Evolutionary conservation across 2,329 filamentous ascomycete species (phyloP).

Genomic region (Onygena corvina): DNA sequence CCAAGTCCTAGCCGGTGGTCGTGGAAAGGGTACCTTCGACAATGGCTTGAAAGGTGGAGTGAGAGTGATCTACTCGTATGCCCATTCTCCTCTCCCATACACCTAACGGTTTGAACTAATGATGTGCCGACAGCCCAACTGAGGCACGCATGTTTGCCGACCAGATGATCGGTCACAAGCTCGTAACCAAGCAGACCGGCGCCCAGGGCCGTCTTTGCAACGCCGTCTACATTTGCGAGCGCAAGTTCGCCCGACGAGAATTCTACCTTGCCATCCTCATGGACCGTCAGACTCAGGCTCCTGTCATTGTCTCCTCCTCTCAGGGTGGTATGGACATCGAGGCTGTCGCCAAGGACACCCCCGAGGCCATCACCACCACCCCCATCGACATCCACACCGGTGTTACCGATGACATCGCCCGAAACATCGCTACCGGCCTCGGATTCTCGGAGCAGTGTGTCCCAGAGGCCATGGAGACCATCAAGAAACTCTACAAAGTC

Average conservation of each 20-base stretch:
- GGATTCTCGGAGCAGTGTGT: conserved; percentile 98
- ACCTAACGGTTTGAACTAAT: conserved; percentile 10
- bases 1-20: conserved; percentile 91
- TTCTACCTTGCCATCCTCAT: conserved; percentile 99
- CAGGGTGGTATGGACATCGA: conserved; percentile 99
- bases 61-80: conserved; percentile 89
- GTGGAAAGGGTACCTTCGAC: conserved; percentile 95
- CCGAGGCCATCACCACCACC: conserved; percentile 88
- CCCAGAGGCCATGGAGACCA: conserved; percentile 86
- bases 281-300: conserved; percentile 82
- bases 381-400: conserved; percentile 87
- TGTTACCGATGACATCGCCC: conserved; percentile 90
- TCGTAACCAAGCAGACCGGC: conserved; percentile 98
- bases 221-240: conserved; percentile 97
- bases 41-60: conserved; percentile 99
- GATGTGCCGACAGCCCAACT: conserved; percentile 49
- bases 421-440: conserved; percentile 76
- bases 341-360: conserved; percentile 93
- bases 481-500: conserved; percentile 98
- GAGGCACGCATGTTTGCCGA: conserved; percentile 94
- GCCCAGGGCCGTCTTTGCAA: conserved; percentile 87
- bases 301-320: conserved; percentile 93
- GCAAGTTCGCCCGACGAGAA: conserved; percentile 97
- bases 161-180: conserved; percentile 99
- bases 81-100: neutral